A percentile compares a stretch with the other conserved stretches of the same genome.
phyloP scores from a whole-genome alignment of 148 eudicot species.

The Pouteria glomerata region DNA sequence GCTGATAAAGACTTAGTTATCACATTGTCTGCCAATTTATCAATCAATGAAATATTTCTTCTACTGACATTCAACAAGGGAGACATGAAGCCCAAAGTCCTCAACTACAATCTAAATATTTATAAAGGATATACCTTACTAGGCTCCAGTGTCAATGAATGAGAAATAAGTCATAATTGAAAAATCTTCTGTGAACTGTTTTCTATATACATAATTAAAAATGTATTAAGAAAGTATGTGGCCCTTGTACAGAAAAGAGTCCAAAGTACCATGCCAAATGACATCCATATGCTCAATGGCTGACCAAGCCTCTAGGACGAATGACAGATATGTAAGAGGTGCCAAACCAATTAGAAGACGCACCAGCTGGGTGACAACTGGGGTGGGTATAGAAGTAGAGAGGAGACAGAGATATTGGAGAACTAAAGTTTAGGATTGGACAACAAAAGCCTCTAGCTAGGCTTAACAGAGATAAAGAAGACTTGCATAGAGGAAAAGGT shows the following conservation, averaged over 20 bases:
- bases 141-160: background rate
- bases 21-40: no score
- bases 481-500: background rate
- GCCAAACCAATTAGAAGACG: background rate
- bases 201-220: no score
- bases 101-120: background rate
- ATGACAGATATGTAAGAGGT: background rate
- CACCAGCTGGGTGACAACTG: background rate
- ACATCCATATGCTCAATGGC: no score
- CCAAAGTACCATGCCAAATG: no score
- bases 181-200: background rate
- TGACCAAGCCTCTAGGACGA: conserved; percentile 3
- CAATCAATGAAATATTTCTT: no score
- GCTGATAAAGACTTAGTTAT: background rate
- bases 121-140: background rate
- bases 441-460: background rate
- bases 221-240: no score
- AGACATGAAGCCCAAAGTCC: background rate
- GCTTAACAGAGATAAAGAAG: no score
- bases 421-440: background rate
- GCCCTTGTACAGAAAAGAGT: no score
- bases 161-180: background rate
- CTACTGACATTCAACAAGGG: background rate
- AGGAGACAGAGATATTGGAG: background rate
- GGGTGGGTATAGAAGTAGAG: background rate